Evolutionary conservation across 805 yeast genomes (phyloP).

Genomic region (Lipomyces oligophaga): DNA sequence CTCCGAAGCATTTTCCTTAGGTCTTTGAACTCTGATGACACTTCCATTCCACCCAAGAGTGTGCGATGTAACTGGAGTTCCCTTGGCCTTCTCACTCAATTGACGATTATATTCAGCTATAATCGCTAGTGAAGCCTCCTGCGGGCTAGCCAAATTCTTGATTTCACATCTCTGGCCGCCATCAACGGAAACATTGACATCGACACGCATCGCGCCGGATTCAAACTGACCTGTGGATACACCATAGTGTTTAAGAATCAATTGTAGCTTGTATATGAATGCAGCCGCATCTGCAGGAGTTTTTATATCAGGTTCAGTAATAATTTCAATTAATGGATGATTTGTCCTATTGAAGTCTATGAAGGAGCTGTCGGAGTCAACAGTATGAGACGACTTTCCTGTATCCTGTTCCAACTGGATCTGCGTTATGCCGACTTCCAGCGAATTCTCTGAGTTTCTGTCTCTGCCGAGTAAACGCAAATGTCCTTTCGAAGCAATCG

Average conservation of each 20-base stretch:
- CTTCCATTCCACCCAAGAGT: conserved; percentile 92
- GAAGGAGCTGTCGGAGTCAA: conserved; percentile 36
- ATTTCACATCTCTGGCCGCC: conserved; percentile 72
- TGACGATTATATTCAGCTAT: conserved; percentile 58
- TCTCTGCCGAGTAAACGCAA: conserved; percentile 53
- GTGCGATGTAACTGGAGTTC: conserved; percentile 46
- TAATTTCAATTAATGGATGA: conserved; percentile 83
- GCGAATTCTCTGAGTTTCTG: conserved; percentile 37
- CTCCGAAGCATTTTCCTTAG: conserved; percentile 78
- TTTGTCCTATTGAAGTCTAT: conserved; percentile 83
- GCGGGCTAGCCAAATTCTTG: conserved; percentile 80
- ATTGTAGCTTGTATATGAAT: conserved; percentile 77
- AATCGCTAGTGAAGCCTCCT: conserved; percentile 75
- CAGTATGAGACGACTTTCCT: conserved; percentile 24
- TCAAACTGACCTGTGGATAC: conserved; percentile 89
- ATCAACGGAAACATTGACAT: conserved; percentile 81
- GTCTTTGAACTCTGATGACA: conserved; percentile 61
- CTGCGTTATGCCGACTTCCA: conserved; percentile 57
- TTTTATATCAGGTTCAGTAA: conserved; percentile 82
- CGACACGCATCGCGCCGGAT: conserved; percentile 92
- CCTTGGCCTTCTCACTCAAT: conserved; percentile 44
- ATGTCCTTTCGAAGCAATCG: conserved; percentile 68
- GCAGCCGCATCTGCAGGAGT: conserved; percentile 63
- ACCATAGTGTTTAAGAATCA: conserved; percentile 59
- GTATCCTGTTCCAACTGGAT: conserved; percentile 87